Evolutionary conservation across 192 early-diverging fungal species (phyloP).

Genomic region (Backusella morwellensis): DNA sequence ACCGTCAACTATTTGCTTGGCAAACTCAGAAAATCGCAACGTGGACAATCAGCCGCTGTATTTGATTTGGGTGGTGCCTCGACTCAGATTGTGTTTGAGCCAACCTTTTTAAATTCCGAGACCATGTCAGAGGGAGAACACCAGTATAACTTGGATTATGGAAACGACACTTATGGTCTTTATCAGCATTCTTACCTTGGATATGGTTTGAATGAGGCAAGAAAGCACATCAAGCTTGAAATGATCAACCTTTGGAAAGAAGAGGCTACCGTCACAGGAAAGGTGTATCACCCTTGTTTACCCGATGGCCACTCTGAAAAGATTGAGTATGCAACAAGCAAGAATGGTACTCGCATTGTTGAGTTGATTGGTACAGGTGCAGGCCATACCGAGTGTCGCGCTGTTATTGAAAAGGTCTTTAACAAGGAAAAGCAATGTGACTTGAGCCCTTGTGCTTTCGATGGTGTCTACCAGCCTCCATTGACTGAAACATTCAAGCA

Average conservation of each 20-base stretch:
- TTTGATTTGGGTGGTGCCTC: constrained; percentile 97
- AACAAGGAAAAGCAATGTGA: constrained; percentile 68
- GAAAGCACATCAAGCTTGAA: constrained; percentile 66
- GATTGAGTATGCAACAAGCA: constrained; percentile 5
- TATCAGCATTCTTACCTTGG: constrained; percentile 97
- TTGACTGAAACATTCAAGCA: constrained; percentile 64
- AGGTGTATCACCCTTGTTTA: constrained; percentile 64
- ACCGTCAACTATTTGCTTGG: constrained; percentile 93
- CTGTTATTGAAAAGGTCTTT: constrained; percentile 64
- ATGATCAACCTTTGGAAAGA: constrained; percentile 32
- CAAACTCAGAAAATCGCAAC: constrained; percentile 32
- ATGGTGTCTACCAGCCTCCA: constrained; percentile 90
- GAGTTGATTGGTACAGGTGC: constrained; percentile 59
- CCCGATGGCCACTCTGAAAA: constrained; percentile 58
- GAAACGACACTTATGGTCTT: constrained; percentile 70
- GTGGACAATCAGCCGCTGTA: constrained; percentile 76
- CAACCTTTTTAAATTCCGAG: constrained; percentile 44
- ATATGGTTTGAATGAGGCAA: constrained; percentile 89
- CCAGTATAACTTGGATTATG: constrained; percentile 68
- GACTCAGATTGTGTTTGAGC: constrained; percentile 99
- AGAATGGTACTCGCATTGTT: not conserved
- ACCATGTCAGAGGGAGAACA: constrained; percentile 66
- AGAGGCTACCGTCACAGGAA: constrained; percentile 36
- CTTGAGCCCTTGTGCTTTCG: constrained; percentile 78
- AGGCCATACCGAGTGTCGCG: constrained; percentile 48